Conservation (phyloP, 1,139 yeast genomes). For the Yamadazyma epiphylla region DNA sequence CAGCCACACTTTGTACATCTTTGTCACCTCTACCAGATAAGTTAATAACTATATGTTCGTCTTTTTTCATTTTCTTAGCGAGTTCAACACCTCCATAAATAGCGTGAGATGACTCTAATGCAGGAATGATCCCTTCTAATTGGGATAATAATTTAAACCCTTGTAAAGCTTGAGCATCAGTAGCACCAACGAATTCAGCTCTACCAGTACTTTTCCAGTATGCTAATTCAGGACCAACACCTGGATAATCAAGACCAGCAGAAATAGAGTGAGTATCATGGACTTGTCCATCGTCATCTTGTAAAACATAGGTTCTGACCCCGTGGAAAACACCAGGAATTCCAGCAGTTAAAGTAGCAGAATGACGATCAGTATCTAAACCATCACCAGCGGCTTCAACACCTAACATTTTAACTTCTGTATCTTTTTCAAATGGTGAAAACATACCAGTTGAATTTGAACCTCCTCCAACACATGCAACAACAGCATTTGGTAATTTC, state of each 20-base stretch:
- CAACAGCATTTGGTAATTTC: constrained; percentile 85
- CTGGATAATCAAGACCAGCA: constrained; percentile 98
- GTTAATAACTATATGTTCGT: constrained; percentile 79
- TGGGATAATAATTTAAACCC: constrained; percentile 89
- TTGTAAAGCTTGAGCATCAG: constrained; percentile 82
- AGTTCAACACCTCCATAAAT: constrained; percentile 84
- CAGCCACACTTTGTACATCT: constrained; percentile 97
- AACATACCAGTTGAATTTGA: constrained; percentile 96
- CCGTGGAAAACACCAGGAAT: constrained; percentile 98
- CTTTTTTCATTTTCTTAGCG: constrained; percentile 80
- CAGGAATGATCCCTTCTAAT: constrained; percentile 97
- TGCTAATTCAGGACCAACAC: constrained; percentile 98
- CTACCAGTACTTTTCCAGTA: constrained; percentile 93
- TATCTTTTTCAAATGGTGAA: constrained; percentile 85
- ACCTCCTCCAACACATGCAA: constrained; percentile 99
- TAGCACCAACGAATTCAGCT: constrained; percentile 86
- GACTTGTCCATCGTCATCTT: constrained; percentile 89
- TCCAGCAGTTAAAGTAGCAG: constrained; percentile 92
- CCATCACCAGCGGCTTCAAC: constrained; percentile 99
- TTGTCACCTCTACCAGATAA: constrained; percentile 98
- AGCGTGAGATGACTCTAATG: constrained; percentile 96
- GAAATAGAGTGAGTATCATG: constrained; percentile 97
- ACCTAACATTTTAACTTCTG: constrained; percentile 76
- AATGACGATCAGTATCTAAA: constrained; percentile 76
- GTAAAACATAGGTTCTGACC: constrained; percentile 89